phyloP scores from a whole-genome alignment of 148 eudicot species.

The Tetragonia tetragonoides region DNA sequence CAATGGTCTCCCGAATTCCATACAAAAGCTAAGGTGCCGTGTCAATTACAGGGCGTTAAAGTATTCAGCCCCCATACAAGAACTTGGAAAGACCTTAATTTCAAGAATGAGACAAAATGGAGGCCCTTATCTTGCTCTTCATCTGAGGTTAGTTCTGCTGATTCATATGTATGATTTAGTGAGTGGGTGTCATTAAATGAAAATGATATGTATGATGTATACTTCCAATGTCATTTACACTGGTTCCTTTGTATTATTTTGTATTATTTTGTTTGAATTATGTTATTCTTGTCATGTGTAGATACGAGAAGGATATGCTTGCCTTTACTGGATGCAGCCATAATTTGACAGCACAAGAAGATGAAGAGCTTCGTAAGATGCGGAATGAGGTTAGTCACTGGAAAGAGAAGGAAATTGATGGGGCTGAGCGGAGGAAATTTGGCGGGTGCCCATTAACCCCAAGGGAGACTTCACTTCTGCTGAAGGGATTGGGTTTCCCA shows the following conservation, averaged over 20 bases:
- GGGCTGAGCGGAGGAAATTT: constrained; percentile 65
- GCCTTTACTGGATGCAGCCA: constrained; percentile 98
- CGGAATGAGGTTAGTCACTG: constrained; percentile 87
- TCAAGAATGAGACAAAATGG: constrained; percentile 75
- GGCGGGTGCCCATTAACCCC: constrained; percentile 98
- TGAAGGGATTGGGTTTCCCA: constrained; percentile 74
- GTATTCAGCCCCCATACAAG: constrained; percentile 80
- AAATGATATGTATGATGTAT: no score
- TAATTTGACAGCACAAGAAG: constrained; percentile 78
- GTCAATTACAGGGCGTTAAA: constrained; percentile 87
- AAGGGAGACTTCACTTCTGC: constrained; percentile 82
- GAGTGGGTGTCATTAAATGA: neutral
- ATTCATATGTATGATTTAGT: neutral
- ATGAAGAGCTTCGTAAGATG: constrained; percentile 79
- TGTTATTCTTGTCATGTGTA: constrained; percentile 22
- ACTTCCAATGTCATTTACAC: no score
- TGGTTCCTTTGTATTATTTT: neutral
- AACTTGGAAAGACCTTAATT: constrained; percentile 74
- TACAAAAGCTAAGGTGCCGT: constrained; percentile 90
- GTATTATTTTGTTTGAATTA: neutral
- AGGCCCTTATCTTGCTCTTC: constrained; percentile 89
- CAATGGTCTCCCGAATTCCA: constrained; percentile 63
- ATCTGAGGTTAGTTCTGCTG: constrained; percentile 56
- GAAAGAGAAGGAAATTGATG: constrained; percentile 98
- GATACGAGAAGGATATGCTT: constrained; percentile 99